Conservation (phyloP, 164 flowering plant genomes). For the Nymphaea thermarum region DNA sequence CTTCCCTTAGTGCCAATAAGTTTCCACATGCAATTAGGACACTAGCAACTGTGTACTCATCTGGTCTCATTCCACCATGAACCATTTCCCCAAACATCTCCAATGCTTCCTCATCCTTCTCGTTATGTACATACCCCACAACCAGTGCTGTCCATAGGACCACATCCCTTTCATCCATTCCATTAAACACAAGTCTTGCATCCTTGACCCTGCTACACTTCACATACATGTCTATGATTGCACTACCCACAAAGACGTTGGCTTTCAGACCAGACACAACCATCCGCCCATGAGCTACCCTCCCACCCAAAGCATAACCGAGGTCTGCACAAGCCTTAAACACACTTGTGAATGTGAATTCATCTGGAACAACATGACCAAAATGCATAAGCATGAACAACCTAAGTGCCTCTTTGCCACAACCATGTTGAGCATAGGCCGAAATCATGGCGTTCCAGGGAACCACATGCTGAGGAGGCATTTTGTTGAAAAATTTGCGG, state of each 20-base stretch:
- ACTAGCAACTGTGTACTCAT: conserved; percentile 39
- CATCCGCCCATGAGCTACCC: conserved; percentile 34
- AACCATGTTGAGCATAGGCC: conserved; percentile 13
- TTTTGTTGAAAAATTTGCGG: conserved; percentile 35
- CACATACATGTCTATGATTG: conserved; percentile 52
- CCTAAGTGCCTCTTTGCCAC: conserved; percentile 23
- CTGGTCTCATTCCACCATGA: conserved; percentile 8
- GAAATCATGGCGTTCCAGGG: conserved; percentile 49
- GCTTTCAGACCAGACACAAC: conserved; percentile 36
- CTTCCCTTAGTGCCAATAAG: conserved; percentile 24
- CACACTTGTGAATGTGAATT: conserved; percentile 31
- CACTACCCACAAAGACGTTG: conserved; percentile 40
- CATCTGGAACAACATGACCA: conserved; percentile 30
- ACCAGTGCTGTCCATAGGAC: conserved; percentile 46
- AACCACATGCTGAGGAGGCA: conserved; percentile 31
- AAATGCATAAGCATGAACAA: conserved; percentile 23
- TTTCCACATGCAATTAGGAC: conserved; percentile 55
- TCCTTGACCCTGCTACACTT: conserved; percentile 36
- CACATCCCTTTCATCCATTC: conserved; percentile 36
- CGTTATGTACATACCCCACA: conserved; percentile 17
- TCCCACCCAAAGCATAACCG: conserved; percentile 23
- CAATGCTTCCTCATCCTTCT: conserved; percentile 16
- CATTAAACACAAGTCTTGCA: conserved; percentile 24
- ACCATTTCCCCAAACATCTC: conserved; percentile 25
- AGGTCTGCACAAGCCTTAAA: conserved; percentile 34